Percentiles rank a stretch among this genome's conserved stretches.
Conservation (phyloP, 2,329 filamentous ascomycete species). For the Elsinoe batatas region DNA sequence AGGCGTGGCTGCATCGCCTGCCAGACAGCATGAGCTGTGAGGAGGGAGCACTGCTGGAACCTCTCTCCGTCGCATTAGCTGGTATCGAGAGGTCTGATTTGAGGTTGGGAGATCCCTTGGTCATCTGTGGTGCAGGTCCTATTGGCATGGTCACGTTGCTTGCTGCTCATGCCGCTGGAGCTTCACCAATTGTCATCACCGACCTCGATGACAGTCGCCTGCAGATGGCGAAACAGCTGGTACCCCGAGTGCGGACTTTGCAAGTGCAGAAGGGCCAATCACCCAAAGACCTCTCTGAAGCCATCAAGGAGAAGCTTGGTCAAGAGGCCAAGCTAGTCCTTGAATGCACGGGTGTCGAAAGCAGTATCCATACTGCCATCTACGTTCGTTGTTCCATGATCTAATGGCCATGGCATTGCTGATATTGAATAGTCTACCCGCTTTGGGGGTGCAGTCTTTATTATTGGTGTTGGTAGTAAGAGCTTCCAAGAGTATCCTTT, state of each 20-base stretch:
- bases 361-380: conserved; percentile 25
- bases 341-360: conserved; percentile 29
- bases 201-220: conserved; percentile 74
- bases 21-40: conserved; percentile 31
- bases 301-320: conserved; percentile 21
- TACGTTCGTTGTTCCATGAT: conserved; percentile 21
- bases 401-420: not conserved
- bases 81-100: conserved; percentile 31
- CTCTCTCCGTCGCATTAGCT: conserved; percentile 39
- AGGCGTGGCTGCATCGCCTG: conserved; percentile 69
- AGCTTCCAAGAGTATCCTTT: conserved; percentile 31
- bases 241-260: conserved; percentile 26
- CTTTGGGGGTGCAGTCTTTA: conserved; percentile 30
- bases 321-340: conserved; percentile 22
- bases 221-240: conserved; percentile 64
- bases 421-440: not conserved
- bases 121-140: conserved; percentile 54
- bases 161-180: conserved; percentile 52
- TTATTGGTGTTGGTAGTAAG: conserved; percentile 28
- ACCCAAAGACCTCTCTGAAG: conserved; percentile 20
- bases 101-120: conserved; percentile 27
- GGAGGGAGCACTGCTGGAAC: conserved; percentile 40
- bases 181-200: conserved; percentile 68
- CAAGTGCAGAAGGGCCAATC: conserved; percentile 19
- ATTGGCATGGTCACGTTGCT: conserved; percentile 54